phyloP scores from a whole-genome alignment of 1,284 basidiomycete genomes.

The Butyriboletus appendiculatus region DNA sequence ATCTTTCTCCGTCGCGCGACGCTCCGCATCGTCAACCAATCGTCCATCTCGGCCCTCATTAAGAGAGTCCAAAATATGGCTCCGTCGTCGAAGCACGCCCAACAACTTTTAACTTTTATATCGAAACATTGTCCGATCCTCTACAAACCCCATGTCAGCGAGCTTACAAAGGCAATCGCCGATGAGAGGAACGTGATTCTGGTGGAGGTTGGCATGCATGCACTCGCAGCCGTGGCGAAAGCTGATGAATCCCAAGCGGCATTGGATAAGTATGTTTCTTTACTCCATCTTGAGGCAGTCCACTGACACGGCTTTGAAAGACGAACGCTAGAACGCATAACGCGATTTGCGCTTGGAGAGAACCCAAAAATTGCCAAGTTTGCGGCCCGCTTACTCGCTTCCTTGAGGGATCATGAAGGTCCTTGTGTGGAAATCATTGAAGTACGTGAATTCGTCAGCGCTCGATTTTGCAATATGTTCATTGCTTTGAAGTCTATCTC shows the following conservation, averaged over 20 bases:
- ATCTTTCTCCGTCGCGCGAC: slow-evolving; percentile 73
- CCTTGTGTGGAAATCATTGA: slow-evolving; percentile 60
- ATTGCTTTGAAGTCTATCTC: slow-evolving; percentile 53
- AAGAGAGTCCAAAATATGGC: slow-evolving; percentile 60
- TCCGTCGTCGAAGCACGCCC: slow-evolving; percentile 47
- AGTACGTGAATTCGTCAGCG: slow-evolving; percentile 43
- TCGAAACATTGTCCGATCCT: slow-evolving; percentile 79
- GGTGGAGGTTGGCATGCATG: slow-evolving; percentile 74
- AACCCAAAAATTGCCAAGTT: slow-evolving; percentile 83
- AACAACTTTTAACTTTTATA: slow-evolving; percentile 58
- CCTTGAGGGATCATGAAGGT: slow-evolving; percentile 53
- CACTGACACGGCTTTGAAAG: slow-evolving; percentile 36
- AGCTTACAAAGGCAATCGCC: slow-evolving; percentile 71
- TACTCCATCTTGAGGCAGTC: neutral
- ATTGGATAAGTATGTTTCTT: slow-evolving; percentile 62
- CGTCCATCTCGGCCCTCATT: slow-evolving; percentile 80
- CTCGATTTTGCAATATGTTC: neutral
- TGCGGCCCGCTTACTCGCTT: slow-evolving; percentile 77
- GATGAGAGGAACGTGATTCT: slow-evolving; percentile 61
- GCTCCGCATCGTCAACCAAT: slow-evolving; percentile 81
- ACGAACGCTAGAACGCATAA: slow-evolving; percentile 67
- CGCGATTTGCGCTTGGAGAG: slow-evolving; percentile 60
- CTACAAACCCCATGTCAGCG: slow-evolving; percentile 72
- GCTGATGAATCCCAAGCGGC: slow-evolving; percentile 58
- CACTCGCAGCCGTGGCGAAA: slow-evolving; percentile 66